Base-by-base conservation (phyloP, 345 rosid genomes). In the Hibiscus trionum region DNA sequence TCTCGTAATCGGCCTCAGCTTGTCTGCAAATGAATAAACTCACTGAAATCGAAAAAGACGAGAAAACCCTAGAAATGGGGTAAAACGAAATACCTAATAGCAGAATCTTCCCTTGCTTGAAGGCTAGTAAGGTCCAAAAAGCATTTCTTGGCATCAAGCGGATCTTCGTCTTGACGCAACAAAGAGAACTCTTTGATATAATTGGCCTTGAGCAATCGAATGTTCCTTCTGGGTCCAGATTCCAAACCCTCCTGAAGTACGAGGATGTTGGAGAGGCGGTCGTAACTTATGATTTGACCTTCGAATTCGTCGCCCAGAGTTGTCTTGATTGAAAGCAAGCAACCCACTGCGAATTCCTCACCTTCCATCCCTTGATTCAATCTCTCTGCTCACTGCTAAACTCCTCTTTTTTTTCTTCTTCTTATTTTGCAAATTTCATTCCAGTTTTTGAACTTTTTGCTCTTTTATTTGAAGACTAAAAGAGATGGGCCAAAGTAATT, bases 221-320 rank as follows among this genome's bases (percentile, higher is more conserved):
- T 80, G 74, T 82, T 85, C 80, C 86, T 84, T 72, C 79, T 77
- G 11, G 87, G 74, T 27, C 90, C 90, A 59, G 77, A 70, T 72
- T 77, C 84, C 63, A 81, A 68, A 52, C 89, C 91, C 78, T 94
- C 97, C 84, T 90, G 93, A 79, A 95, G 90, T 16, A 90, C 86
- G 86, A 95, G 90, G 80, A 92, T 85, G 97, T 95, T 95, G 82
- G 97, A 89, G 69, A 83, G 77, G 69, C 93, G 90, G 80, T 92
- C 99, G 80, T 85, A 95, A 81, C 96, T 86, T 77, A 95, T 80
- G 84, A 95, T 88, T 78, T 89, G 96, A 72, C 86, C 99, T 61
- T 90, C 80, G 86, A 92, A 95, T 77, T 88, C 97, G 71, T 95
- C 99, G n/a, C 99, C 99, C 53, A 90, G 76, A 63, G 86, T 87